Conservation (phyloP, 2,329 filamentous ascomycete genomes). For the Cadophora sp. region DNA sequence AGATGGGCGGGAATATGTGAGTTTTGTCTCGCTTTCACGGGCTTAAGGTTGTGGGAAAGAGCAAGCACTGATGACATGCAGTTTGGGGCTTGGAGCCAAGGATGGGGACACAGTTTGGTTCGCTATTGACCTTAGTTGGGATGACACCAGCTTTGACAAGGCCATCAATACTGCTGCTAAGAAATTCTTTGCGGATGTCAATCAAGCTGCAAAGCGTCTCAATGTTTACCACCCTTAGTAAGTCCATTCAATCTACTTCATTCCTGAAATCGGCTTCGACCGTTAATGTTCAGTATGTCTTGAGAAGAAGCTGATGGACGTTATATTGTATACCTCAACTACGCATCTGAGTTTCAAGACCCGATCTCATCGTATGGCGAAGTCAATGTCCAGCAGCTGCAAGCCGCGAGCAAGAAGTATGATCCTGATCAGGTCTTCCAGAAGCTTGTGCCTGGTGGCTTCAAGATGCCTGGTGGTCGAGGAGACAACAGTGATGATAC, state of each 20-base stretch:
- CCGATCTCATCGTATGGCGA: slow-evolving; percentile 50
- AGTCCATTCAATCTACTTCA: background rate
- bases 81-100: slow-evolving; percentile 3
- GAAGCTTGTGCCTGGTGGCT: slow-evolving; percentile 24
- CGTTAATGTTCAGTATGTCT: no score
- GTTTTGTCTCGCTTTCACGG: background rate
- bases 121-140: slow-evolving; percentile 2
- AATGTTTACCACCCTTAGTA: slow-evolving; percentile 17
- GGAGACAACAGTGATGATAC: background rate
- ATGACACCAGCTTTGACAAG: slow-evolving; percentile 5
- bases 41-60: background rate
- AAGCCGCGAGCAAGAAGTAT: slow-evolving; percentile 44
- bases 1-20: slow-evolving; percentile 14
- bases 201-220: slow-evolving; percentile 11
- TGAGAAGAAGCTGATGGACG: background rate
- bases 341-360: slow-evolving; percentile 50
- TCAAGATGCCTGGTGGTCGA: slow-evolving; percentile 17
- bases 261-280: no score
- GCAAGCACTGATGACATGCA: background rate
- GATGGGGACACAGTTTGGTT: slow-evolving; percentile 17
- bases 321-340: slow-evolving; percentile 45
- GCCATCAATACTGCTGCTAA: slow-evolving; percentile 1
- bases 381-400: slow-evolving; percentile 47
- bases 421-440: slow-evolving; percentile 43
- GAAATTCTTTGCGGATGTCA: slow-evolving; percentile 7